Evolutionary conservation across 495 filamentous ascomycete genomes (phyloP).

Genomic region (Xylaria cubensis): DNA sequence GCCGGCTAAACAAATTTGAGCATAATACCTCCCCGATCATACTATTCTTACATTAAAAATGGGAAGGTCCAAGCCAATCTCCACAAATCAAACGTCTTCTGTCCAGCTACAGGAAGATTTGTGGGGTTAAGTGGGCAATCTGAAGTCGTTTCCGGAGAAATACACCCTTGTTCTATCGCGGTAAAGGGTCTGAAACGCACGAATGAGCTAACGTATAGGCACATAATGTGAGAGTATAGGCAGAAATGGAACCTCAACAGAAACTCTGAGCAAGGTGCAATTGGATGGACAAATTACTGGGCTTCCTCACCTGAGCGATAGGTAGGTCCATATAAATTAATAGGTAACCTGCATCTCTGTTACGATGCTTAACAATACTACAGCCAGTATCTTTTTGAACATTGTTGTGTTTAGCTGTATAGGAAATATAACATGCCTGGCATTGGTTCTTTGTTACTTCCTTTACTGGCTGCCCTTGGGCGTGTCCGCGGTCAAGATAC

Average conservation of each 20-base stretch:
- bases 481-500: conserved; percentile 30
- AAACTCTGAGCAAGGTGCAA: background rate
- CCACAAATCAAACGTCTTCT: conserved; percentile 1
- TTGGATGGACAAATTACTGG: conserved; percentile 12
- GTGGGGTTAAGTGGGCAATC: background rate
- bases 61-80: background rate
- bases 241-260: background rate
- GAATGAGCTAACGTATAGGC: conserved; percentile 3
- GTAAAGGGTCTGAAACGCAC: conserved; percentile 1
- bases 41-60: background rate
- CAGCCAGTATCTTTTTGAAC: background rate
- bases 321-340: background rate
- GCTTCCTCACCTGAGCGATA: background rate
- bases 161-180: background rate
- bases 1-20: background rate
- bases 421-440: background rate
- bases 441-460: background rate
- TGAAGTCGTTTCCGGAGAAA: background rate
- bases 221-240: background rate
- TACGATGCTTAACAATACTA: background rate
- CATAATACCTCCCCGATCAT: background rate
- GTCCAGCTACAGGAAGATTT: background rate
- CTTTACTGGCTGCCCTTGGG: conserved; percentile 15
- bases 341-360: background rate
- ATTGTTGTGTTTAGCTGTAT: background rate